Percentiles rank a stretch among this genome's conserved stretches.
phyloP scores from a whole-genome alignment of 371 early-diverging fungal species.

The Fennellomyces sp. region DNA sequence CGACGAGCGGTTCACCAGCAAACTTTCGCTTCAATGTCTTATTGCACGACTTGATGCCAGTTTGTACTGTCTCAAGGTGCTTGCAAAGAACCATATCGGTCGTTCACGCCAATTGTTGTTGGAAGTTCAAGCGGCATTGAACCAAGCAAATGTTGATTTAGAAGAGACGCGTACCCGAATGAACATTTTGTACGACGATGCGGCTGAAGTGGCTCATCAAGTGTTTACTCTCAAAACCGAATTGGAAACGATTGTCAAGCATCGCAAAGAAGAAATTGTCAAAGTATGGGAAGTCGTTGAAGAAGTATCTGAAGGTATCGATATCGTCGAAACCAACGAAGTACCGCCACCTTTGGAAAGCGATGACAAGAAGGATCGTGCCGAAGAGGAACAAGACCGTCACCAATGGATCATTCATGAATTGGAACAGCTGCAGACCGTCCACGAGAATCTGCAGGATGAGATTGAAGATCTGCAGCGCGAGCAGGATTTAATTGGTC shows the following conservation, averaged over 20 bases:
- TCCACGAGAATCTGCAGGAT: slow-evolving; percentile 44
- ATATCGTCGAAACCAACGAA: slow-evolving; percentile 11
- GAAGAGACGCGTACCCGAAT: slow-evolving; percentile 53
- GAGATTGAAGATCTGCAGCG: slow-evolving; percentile 41
- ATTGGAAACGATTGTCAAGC: slow-evolving; percentile 55
- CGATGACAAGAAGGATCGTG: slow-evolving; percentile 4
- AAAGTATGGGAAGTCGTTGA: slow-evolving; percentile 68
- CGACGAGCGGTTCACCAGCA: slow-evolving; percentile 28
- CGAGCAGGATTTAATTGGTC: slow-evolving; percentile 42
- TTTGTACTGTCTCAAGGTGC: slow-evolving; percentile 60
- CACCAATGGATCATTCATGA: slow-evolving; percentile 62
- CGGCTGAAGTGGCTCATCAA: slow-evolving; percentile 58
- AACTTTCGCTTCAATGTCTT: slow-evolving; percentile 38
- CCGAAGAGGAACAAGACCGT: slow-evolving; percentile 47
- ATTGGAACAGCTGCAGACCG: slow-evolving; percentile 55
- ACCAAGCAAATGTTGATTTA: slow-evolving; percentile 51
- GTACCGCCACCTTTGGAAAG: not conserved
- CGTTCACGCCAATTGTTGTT: slow-evolving; percentile 39
- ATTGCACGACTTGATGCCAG: slow-evolving; percentile 55
- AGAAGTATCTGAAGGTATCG: slow-evolving; percentile 50
- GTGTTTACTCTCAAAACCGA: slow-evolving; percentile 57
- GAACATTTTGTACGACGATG: slow-evolving; percentile 56
- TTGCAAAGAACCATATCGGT: slow-evolving; percentile 40
- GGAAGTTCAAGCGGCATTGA: slow-evolving; percentile 49
- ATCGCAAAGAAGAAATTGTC: slow-evolving; percentile 61